phyloP scores from a whole-genome alignment of 805 yeast genomes.

The Pichia manshurica region DNA sequence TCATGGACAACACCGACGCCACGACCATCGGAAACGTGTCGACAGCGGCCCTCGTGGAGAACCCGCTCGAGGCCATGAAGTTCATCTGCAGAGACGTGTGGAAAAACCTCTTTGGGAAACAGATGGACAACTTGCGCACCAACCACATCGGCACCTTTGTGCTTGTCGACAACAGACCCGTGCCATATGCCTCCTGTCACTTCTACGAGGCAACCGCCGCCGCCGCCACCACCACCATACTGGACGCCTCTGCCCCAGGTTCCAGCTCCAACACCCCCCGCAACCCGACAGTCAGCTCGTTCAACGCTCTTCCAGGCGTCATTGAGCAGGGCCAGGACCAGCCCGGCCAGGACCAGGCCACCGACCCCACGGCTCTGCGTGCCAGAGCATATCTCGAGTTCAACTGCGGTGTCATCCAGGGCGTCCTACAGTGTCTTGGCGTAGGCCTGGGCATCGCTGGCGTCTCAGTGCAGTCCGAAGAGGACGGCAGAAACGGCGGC shows the following conservation, averaged over 20 bases:
- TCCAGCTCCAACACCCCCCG: neutral
- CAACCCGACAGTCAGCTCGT: too few species aligned
- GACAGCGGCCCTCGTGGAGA: conserved; percentile 1
- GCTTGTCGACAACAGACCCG: conserved; percentile 52
- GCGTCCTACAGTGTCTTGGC: conserved; percentile 4
- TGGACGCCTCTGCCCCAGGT: neutral
- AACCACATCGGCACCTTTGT: conserved; percentile 86
- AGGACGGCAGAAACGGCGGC: neutral
- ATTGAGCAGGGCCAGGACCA: too few species aligned
- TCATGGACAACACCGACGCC: conserved; percentile 37
- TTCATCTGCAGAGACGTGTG: conserved; percentile 90
- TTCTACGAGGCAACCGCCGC: neutral
- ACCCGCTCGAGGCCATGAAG: conserved; percentile 75
- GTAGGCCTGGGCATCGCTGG: neutral
- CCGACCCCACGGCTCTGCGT: conserved; percentile 40
- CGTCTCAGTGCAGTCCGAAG: neutral
- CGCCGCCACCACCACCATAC: too few species aligned
- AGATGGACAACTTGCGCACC: conserved; percentile 86
- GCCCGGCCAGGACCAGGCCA: too few species aligned
- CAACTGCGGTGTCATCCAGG: conserved; percentile 2
- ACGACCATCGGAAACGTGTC: conserved; percentile 2
- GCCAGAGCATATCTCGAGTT: conserved; percentile 40
- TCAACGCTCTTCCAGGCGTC: too few species aligned
- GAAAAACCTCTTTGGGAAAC: conserved; percentile 74
- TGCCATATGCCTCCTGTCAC: conserved; percentile 3